Base-by-base conservation (phyloP, 345 rosid species). In the Dipteronia dyeriana region DNA sequence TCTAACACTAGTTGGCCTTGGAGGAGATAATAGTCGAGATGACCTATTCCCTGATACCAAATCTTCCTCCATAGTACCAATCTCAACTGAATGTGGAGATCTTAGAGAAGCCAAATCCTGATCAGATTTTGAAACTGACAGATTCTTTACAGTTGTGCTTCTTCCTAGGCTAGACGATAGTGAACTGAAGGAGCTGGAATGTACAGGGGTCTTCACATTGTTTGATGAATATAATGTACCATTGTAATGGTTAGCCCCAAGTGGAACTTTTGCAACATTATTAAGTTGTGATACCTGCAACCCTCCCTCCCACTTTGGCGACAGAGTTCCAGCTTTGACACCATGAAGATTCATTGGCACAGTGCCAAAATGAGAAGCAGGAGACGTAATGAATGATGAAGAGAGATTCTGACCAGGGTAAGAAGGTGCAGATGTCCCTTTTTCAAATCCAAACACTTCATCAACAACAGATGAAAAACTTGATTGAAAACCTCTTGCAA, bases 401-500 rank as follows among this genome's bases (percentile, higher is more conserved):
- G 90, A 41, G 75, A 81, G 70, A 73, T 76, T 90, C 75, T 83
- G 93, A 75, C 84, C 82, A 69, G 87, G 73, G 59, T 80, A 84
- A 65, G 84, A 67, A 79, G 91, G 82, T 66, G 85, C 78, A 53
- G 91, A 79, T 53, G 86, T 74, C 79, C 87, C 94, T 79, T 88
- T 94, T 80, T 92, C 94, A 74, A 88, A 88, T 86, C 92, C 94
- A 88, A 97, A 97, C 71, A 97, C 92, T 81, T 92, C 97, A 88
- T 94, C 99, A 56, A 97, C 96, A 66, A 91, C 80, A 70, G 91
- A 91, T 64, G 98, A 86, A 81, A 94, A 97, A 85, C 91, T 87
- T 63, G 92, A 85, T 11, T 87, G 75, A 19, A 89, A 83, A 76
- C 78, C 79, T 69, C 94, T 90, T 75, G 83, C 76, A 76, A 82